A percentile compares a stretch with the other conserved stretches of the same genome.
phyloP scores from a whole-genome alignment of 805 yeast genomes.

The Schwanniomyces pseudopolymorphus region DNA sequence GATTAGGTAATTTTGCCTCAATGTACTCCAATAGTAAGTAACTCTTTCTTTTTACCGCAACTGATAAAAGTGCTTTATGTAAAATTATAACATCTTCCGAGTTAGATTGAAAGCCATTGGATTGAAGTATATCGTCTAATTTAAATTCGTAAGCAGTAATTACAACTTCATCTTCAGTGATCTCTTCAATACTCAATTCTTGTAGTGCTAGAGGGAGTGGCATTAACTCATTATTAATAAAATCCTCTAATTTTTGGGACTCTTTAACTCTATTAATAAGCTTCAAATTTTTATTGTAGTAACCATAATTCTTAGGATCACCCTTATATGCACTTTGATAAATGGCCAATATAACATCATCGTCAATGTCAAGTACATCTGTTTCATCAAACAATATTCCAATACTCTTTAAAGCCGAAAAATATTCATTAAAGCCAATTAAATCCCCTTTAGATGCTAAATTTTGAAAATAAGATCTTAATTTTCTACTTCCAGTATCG shows the following conservation, averaged over 20 bases:
- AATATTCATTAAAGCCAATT: slow-evolving; percentile 34
- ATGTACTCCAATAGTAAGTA: slow-evolving; percentile 56
- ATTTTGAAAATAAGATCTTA: slow-evolving; percentile 28
- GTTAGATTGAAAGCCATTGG: slow-evolving; percentile 24
- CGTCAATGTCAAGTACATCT: slow-evolving; percentile 13
- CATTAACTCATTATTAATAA: slow-evolving; percentile 29
- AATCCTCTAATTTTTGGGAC: slow-evolving; percentile 19
- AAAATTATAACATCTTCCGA: slow-evolving; percentile 39
- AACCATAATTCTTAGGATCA: slow-evolving; percentile 38
- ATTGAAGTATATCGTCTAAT: slow-evolving; percentile 47
- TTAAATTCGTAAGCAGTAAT: slow-evolving; percentile 73
- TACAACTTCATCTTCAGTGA: slow-evolving; percentile 60
- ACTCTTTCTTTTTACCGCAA: slow-evolving; percentile 60
- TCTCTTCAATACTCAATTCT: slow-evolving; percentile 39
- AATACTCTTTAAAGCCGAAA: slow-evolving; percentile 28
- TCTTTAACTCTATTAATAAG: slow-evolving; percentile 26
- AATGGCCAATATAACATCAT: slow-evolving; percentile 33
- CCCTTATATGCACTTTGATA: slow-evolving; percentile 27
- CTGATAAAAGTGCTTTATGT: slow-evolving; percentile 59
- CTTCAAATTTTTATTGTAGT: slow-evolving; percentile 29
- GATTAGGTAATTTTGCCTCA: slow-evolving; percentile 31
- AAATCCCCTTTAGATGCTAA: slow-evolving; percentile 27
- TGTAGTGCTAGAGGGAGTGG: slow-evolving; percentile 34
- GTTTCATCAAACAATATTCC: slow-evolving; percentile 21
- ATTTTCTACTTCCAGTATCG: slow-evolving; percentile 14